Base-by-base conservation (phyloP, 1,139 yeast species). In the Pichia norvegensis region DNA sequence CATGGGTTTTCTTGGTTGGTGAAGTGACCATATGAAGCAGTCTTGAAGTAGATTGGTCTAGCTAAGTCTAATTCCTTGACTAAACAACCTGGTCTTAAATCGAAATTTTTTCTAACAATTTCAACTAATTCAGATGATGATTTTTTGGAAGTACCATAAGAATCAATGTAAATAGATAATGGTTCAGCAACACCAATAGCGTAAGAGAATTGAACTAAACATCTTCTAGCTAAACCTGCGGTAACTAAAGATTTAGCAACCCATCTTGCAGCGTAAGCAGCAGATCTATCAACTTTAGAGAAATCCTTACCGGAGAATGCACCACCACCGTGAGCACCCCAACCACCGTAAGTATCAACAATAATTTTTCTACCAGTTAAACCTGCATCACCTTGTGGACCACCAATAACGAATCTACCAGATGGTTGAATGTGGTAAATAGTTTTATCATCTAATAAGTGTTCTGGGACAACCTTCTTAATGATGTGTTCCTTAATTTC, bases 311-410 rank as follows among this genome's bases (percentile, higher is more conserved):
- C 99, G 55, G 96, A 85, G 88, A 94, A 92, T 57, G 98, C 98
- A 80, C 99, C 99, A 79, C 99, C 99, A 74, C 99, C 99, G 78
- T 92, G 98, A 64, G 98, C 97, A 73, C 98, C 97, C 94, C 98
- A 94, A 64, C 99, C 98, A 77, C 99, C 99, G 75, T 92, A 92
- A 56, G 98, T 95, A 73, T 92, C 99, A 67, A 92, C 99, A 66
- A 92, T 92, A 70, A 92, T 92, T 79, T 92, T 92, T 77, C 99
- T 88, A 71, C 99, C 99, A 60, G 99, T 92, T 65, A 92, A 77
- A 77, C 99, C 99, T 58, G 99, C 98, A 68, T 92, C 99, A 79
- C 99, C 99, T 75, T 92, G 98, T 60, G 98, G 98, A 70, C 99
- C 99, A 74, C 99, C 99, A 68, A 92, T 92, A 64, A 94, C 97